phyloP scores from a whole-genome alignment of 148 eudicot genomes.

The Rhododendron henanense region DNA sequence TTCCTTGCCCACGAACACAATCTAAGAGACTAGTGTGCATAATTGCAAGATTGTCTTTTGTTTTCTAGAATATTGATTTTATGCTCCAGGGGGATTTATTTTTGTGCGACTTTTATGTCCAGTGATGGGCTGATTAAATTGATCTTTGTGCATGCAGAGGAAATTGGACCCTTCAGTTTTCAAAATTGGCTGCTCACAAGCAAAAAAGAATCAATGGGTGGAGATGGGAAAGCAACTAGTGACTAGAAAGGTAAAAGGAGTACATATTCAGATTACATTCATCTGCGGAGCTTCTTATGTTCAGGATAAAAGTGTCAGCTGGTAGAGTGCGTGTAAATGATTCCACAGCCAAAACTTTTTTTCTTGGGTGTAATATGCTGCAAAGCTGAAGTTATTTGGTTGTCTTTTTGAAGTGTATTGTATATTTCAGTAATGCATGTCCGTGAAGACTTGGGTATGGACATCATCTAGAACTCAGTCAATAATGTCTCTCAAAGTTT shows the following conservation, averaged over 20 bases:
- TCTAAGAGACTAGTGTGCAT: neutral
- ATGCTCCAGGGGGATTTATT: neutral
- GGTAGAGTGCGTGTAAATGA: neutral
- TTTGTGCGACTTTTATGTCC: neutral
- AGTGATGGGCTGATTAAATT: neutral
- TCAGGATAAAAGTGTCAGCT: neutral
- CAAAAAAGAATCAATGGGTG: slow-evolving; percentile 81
- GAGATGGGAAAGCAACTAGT: slow-evolving; percentile 60
- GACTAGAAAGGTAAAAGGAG: slow-evolving; percentile 48
- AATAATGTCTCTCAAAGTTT: neutral
- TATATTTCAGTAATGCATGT: neutral
- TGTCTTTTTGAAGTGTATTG: neutral
- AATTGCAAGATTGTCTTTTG: neutral
- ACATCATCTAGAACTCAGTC: neutral
- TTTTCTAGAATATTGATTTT: neutral
- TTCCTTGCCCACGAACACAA: neutral
- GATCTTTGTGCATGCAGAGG: slow-evolving; percentile 45
- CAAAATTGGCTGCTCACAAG: slow-evolving; percentile 61
- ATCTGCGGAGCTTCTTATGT: neutral
- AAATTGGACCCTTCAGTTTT: slow-evolving; percentile 54
- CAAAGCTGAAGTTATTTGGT: neutral
- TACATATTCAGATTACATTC: neutral
- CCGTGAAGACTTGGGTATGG: neutral
- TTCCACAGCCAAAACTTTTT: neutral
- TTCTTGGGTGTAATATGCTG: neutral